These are phyloP conservation scores for Exophiala calicioides DNA, from an alignment of 2,329 filamentous ascomycete species.

Conservation along the genomic window DNA sequence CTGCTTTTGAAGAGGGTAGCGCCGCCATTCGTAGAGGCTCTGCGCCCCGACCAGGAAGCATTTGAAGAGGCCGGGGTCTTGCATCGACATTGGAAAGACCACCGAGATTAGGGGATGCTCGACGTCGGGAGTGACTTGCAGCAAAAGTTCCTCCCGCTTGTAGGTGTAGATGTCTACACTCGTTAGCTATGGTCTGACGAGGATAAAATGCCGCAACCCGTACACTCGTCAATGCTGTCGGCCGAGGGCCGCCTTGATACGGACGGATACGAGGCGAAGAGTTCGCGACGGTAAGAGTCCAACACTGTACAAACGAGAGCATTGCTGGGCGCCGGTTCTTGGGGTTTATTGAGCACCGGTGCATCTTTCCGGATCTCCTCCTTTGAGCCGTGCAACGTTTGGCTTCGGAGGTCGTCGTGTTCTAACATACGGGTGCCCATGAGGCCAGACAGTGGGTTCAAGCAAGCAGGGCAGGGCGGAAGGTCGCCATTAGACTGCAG, in stretches of 20 bases:
- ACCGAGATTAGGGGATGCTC: constrained; percentile 22
- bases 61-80: constrained; percentile 21
- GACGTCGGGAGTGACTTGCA: constrained; percentile 20
- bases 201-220: too few species aligned
- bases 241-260: constrained; percentile 4
- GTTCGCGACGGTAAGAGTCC: constrained; percentile 21
- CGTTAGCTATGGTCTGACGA: too few species aligned
- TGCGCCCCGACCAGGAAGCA: constrained; percentile 21
- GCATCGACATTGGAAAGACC: constrained; percentile 20
- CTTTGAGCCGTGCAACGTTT: background rate
- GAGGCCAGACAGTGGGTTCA: constrained; percentile 3
- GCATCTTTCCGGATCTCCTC: constrained; percentile 2
- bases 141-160: constrained; percentile 15
- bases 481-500: constrained; percentile 1
- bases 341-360: background rate
- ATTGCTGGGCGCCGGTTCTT: constrained; percentile 1
- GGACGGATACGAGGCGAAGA: constrained; percentile 16
- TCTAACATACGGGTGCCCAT: constrained; percentile 10
- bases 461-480: background rate
- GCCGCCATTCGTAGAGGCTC: constrained; percentile 24
- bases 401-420: constrained; percentile 1
- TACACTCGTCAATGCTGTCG: constrained; percentile 24
- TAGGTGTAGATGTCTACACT: constrained; percentile 13
- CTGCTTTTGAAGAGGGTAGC: constrained; percentile 13
- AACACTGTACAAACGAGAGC: constrained; percentile 16